Evolutionary conservation across 805 yeast species (phyloP).

Genomic region (Blastobotrys robertii): DNA sequence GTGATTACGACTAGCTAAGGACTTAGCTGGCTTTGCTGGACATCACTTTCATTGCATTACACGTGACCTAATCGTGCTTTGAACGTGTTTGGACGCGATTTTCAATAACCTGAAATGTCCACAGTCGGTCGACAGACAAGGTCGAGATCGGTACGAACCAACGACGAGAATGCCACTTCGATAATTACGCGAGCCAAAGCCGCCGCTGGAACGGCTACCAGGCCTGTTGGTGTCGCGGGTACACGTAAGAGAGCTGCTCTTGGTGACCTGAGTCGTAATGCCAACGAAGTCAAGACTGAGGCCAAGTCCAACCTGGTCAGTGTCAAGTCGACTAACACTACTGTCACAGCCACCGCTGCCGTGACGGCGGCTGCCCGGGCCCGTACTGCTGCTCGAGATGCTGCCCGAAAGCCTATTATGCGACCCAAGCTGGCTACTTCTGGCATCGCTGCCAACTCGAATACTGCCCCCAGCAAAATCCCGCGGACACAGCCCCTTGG

Average conservation of each 20-base stretch:
- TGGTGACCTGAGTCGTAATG: conserved; percentile 26
- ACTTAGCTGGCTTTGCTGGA: not conserved
- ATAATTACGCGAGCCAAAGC: conserved; percentile 13
- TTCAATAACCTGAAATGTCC: not conserved
- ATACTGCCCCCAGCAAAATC: not conserved
- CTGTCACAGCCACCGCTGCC: conserved; percentile 1
- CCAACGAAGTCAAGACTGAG: conserved; percentile 12
- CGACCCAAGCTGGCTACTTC: not conserved
- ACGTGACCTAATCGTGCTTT: not conserved
- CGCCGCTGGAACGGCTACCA: conserved; percentile 6
- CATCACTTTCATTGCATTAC: not conserved
- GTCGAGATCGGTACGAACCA: conserved; percentile 7
- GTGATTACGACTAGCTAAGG: not conserved
- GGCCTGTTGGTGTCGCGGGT: conserved; percentile 1
- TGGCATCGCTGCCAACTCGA: not conserved
- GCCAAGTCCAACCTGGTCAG: not conserved
- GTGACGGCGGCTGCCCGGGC: not conserved
- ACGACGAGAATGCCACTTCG: conserved; percentile 7
- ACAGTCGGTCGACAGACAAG: conserved; percentile 7
- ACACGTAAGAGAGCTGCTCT: conserved; percentile 27
- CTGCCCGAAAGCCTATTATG: not conserved
- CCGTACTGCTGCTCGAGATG: not conserved
- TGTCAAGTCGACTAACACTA: not conserved
- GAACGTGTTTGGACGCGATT: no score
- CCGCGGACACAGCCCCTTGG: not conserved